Evolutionary conservation across 805 yeast species (phyloP), one percentile per base, ranked within the genome.

Genomic region (Nakazawaea wyomingensis): DNA sequence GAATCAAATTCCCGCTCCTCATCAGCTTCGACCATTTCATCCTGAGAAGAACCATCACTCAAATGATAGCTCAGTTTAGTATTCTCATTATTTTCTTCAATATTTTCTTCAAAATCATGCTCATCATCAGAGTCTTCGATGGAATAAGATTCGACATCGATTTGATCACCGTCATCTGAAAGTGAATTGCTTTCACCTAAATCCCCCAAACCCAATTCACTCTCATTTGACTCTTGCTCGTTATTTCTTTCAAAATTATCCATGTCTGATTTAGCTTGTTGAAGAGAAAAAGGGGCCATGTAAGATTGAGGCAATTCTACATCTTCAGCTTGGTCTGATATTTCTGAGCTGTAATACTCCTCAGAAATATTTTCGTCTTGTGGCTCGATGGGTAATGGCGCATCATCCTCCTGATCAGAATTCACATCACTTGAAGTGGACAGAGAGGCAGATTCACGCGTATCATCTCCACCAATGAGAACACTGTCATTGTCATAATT

Each of bases 371-470:
- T n/a, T n/a, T n/a, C n/a, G n/a, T n/a, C n/a, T n/a, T n/a, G n/a
- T n/a, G n/a, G n/a, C n/a, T n/a, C n/a, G n/a, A n/a, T n/a, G n/a
- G n/a, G n/a, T n/a, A n/a, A n/a, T n/a, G n/a, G n/a, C n/a, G n/a
- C n/a, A n/a, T n/a, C n/a, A n/a, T 29, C 32, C 32, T 29, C 32
- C 7, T 11, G 16, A 29, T 11, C n/a, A n/a, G 13, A 29, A 29
- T 51, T 54, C 17, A 49, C 18, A 13, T 35, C 46, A 16, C 28
- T n/a, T n/a, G n/a, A n/a, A n/a, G n/a, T n/a, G n/a, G n/a, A n/a
- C n/a, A n/a, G n/a, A n/a, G n/a, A n/a, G n/a, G n/a, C n/a, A n/a
- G n/a, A n/a, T n/a, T n/a, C n/a, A n/a, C n/a, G n/a, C n/a, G n/a
- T n/a, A n/a, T n/a, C n/a, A n/a, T n/a, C n/a, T n/a, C n/a, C n/a